Base-by-base conservation (phyloP, 225 moss, liverwort and hornwort species). In the Sphagnum tenellum region DNA sequence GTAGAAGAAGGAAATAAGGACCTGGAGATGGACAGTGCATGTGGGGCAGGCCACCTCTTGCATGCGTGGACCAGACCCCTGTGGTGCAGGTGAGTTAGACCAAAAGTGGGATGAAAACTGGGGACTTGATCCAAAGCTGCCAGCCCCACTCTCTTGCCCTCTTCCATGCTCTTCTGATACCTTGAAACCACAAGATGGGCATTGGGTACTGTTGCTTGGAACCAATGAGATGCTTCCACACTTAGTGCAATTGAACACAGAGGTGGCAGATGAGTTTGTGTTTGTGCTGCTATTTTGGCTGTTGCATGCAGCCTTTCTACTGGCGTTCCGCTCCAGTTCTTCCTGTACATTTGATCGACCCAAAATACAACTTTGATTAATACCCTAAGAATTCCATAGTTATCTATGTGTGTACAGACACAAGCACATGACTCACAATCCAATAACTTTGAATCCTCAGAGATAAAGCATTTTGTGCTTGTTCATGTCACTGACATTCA, bases 191-290 rank as follows among this genome's bases (percentile, higher is more conserved):
- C 95, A 92, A 55, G 81, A 71, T 56, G 92, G 89, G 60, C 95
- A 96, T 45, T 72, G 80, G 13, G 80, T 86, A 68, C 69, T 88
- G 57, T 79, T 85, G 46, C 88, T 85, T 12, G 75, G 68, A 44
- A 96, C 90, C 66, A 96, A 65, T 4, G 92, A 70, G 55, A 92
- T 78, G 66, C 81, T 78, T 65, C 92, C 86, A 70, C 92, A 95
- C 73, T 92, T 89, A 71, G 76, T 74, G 74, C 95, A 96, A 68
- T 86, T 88, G n/a, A 92, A 74, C 60, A 92, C 92, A 47, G 88
- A 96, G 9, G 89, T 89, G 49, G 79, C 77, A 44, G 29, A 29
- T 29, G 91, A 79, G 48, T 69, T 78, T 64, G 70, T 86, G 65
- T 49, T 69, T 54, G 29, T 29, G 29, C 29, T 29, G 29, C 29